A percentile compares a stretch with the other conserved stretches of the same genome.
Evolutionary conservation across 768 basidiomycete species (phyloP).

Genomic region (Trametes gibbosa): DNA sequence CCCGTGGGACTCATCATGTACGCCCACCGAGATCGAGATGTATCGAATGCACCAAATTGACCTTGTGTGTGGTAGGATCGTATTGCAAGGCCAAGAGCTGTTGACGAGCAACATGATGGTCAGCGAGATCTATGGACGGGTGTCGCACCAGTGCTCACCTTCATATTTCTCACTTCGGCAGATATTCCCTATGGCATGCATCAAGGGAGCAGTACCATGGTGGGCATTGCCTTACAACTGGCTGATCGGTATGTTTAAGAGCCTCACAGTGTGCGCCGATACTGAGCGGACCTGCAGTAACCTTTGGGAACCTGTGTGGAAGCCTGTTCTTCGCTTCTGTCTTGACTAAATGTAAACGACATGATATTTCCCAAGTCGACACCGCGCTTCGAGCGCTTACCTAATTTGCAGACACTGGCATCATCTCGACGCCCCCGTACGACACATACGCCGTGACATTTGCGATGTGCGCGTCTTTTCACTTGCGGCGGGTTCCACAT

Average conservation of each 20-base stretch:
- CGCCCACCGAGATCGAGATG: conserved; percentile 11
- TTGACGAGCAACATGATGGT: conserved; percentile 81
- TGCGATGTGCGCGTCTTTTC: conserved; percentile 46
- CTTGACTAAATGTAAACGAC: conserved; percentile 58
- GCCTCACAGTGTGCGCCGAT: not conserved
- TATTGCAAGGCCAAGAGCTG: conserved; percentile 67
- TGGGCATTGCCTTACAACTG: conserved; percentile 70
- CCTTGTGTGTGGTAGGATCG: conserved; percentile 48
- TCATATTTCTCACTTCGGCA: conserved; percentile 22
- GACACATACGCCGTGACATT: conserved; percentile 48
- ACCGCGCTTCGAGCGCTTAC: not conserved
- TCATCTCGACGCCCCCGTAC: conserved; percentile 60
- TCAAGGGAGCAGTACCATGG: conserved; percentile 62
- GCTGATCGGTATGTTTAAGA: conserved; percentile 51
- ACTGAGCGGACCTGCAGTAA: conserved; percentile 40
- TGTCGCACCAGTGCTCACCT: not conserved
- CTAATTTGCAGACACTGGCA: conserved; percentile 47
- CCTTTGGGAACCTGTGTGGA: conserved; percentile 67
- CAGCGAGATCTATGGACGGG: not conserved
- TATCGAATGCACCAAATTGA: not conserved
- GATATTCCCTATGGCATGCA: conserved; percentile 68
- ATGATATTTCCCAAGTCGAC: too few species aligned
- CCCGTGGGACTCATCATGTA: conserved; percentile 78
- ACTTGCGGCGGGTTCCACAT: too few species aligned
- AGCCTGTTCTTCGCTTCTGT: conserved; percentile 69